A percentile compares a stretch with the other conserved stretches of the same genome.
Evolutionary conservation across 2,329 filamentous ascomycete genomes (phyloP).

Genomic region (Botrytis elliptica): DNA sequence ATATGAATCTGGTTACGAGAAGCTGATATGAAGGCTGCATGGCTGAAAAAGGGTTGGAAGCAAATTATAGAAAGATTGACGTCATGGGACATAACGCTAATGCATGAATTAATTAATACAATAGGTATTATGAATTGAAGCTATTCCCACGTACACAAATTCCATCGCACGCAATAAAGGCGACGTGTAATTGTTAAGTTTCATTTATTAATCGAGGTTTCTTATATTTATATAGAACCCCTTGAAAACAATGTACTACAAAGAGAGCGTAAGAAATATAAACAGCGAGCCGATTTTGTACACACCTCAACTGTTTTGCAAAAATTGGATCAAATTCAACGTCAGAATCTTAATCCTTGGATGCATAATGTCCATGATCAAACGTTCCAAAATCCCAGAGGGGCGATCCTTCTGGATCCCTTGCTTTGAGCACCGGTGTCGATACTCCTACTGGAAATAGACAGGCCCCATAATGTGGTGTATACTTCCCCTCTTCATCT

Average conservation of each 20-base stretch:
- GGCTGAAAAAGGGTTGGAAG: background rate
- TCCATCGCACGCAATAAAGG: background rate
- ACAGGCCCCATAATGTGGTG: fast-evolving
- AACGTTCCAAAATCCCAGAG: background rate
- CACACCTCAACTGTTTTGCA: background rate
- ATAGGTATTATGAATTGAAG: background rate
- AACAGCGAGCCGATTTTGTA: background rate
- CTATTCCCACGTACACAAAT: background rate
- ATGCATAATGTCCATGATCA: background rate
- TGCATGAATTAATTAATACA: background rate
- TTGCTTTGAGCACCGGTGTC: background rate
- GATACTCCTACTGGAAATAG: background rate
- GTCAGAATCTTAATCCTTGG: background rate
- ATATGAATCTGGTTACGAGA: background rate
- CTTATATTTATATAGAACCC: background rate
- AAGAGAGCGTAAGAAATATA: background rate
- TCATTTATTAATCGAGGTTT: background rate
- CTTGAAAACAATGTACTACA: background rate
- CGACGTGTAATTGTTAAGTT: background rate
- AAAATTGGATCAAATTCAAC: background rate
- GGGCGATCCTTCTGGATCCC: too few species aligned
- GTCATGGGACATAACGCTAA: conserved; percentile 2
- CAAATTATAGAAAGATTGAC: background rate
- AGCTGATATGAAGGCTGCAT: background rate
- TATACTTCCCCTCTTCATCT: background rate